Evolutionary conservation across 768 basidiomycete genomes (phyloP), one percentile per base, ranked within the genome.

Genomic region (Hypholoma sublateritium): DNA sequence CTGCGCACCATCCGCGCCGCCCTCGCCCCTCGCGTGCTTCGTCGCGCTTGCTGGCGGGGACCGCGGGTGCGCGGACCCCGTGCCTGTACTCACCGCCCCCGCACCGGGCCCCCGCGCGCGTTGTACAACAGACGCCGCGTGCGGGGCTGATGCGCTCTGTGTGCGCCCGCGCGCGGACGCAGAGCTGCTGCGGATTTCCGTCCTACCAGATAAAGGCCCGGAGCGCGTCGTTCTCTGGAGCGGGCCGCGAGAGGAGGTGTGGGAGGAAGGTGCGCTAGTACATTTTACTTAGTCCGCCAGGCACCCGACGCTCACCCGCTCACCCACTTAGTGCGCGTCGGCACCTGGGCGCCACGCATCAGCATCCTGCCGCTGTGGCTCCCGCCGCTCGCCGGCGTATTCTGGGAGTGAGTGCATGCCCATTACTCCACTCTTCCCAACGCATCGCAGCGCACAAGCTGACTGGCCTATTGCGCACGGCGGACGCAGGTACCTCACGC

Each of bases 231-330:
- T 93, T 3, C 66, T 94, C 2, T 95, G 91, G 90, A 85, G 80
- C 56, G 93, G 93, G 0, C 84, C 89, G 5, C 72, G 71, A 8
- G 63, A 62, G 16, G 90, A 92, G 69, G 75, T 94, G 1, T 80
- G 78, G 72, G 82, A 87, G 51, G 79, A 88, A 77, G 84, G 89
- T 86, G 60, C 9, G 28, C 3, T 32, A 25, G 74, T 65, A n/a
- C 48, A 58, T 46, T 42, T 56, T 49, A 7, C 35, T 34, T 44
- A 53, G n/a, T 44, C 51, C 25, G 7, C 17, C 34, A 28, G 39
- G 50, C 19, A 11, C 32, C 39, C 25, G 50, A 17, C 28, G 53
- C 32, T 24, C n/a, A 49, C 1, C 55, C 11, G n/a, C n/a, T n/a
- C n/a, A 5, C 28, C 21, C 12, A 14, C 28, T 16, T 48, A 89